Evolutionary conservation across 2,329 filamentous ascomycete species (phyloP), one percentile per base, ranked within the genome.

Genomic region (Arthroderma uncinatum): DNA sequence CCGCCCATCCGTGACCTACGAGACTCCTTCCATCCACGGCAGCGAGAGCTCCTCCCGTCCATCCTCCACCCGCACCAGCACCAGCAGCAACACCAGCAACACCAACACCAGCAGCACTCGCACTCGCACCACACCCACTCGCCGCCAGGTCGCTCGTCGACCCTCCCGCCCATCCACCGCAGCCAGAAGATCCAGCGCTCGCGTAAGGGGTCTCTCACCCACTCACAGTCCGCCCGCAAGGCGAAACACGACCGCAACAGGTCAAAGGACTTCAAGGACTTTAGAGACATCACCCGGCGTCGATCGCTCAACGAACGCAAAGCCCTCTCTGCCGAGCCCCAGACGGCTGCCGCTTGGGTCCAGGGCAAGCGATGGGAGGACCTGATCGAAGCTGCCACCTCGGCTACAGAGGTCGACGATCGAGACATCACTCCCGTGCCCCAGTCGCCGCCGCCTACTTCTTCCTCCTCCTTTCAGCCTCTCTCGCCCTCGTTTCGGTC

Each of bases 351-450:
- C 59, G 87, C 80, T 16, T 82, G 79, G 65, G 76, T 80, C 53
- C 83, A 87, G 73, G 90, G 89, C 62, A 95, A 93, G 74, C 81
- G 92, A 66, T 97, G 92, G 93, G 89, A 95, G 72, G 92, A 97
- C 71, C 79, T 97, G 60, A 94, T 97, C 62, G 91, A 96, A 72
- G 92, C 92, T 55, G 92, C 88, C 56, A 90, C 92, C 33, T 95
- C 89, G 60, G 90, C 91, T 28, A 94, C 89, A 2, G 91, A 95
- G 74, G 92, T 86, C 65, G 81, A 93, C 67, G 90, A 91, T 63
- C 76, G 81, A 68, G 91, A 95, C 71, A 82, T 92, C 69, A 94
- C 89, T 69, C 88, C 88, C 67, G 88, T 94, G 79, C 64, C 59
- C 57, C 21, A 54, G 40, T 50, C 50, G 52, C n/a, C 36, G 16